Base-by-base conservation (phyloP, 2,329 filamentous ascomycete genomes). In the Penicillium occitanis region DNA sequence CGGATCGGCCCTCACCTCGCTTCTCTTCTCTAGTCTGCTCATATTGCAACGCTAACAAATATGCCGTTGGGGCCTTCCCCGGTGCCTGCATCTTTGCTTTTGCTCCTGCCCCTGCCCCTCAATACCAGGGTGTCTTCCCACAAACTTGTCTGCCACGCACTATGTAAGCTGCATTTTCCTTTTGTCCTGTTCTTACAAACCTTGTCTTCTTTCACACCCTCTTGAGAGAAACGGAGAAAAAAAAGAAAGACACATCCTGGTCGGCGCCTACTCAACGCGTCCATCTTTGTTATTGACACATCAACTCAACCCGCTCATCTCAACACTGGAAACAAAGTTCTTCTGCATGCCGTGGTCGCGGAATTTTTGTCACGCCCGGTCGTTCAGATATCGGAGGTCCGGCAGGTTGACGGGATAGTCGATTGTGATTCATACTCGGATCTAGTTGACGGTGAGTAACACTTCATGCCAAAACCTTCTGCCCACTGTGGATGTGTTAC, bases 1-100 rank as follows among this genome's bases (percentile, higher is more conserved):
- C 69, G 50, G 73, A 76, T 76, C 73, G 71, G 67, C 71, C 70
- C 53, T 57, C 53, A 40, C 33, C 58, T 68, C 67, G 58, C 70
- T 61, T 67, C 68, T 71, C 71, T 67, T 69, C 10, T 30, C 25
- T 51, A 51, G 48, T 30, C 48, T 70, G 67, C 65, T 62, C 25
- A 53, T 46, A 61, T 66, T 66, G 64, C 59, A 62, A 66, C 64
- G 51, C 64, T 66, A 66, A 53, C 42, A 66, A 44, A 14, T 30
- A 58, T 63, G 53, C 64, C 60, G 66, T 67, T 65, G 51, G 37
- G 22, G 42, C 40, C 42, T 65, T 50, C 61, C 42, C 37, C 65
- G 61, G 65, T 67, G 65, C 65, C 65, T 67, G 65, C 65, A 55
- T 63, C 57, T 60, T 40, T 60, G 14, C 19, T 44, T 30, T 40